Evolutionary conservation across 345 rosid species (phyloP), one percentile per base, ranked within the genome.

Genomic region (Populus davidiana): DNA sequence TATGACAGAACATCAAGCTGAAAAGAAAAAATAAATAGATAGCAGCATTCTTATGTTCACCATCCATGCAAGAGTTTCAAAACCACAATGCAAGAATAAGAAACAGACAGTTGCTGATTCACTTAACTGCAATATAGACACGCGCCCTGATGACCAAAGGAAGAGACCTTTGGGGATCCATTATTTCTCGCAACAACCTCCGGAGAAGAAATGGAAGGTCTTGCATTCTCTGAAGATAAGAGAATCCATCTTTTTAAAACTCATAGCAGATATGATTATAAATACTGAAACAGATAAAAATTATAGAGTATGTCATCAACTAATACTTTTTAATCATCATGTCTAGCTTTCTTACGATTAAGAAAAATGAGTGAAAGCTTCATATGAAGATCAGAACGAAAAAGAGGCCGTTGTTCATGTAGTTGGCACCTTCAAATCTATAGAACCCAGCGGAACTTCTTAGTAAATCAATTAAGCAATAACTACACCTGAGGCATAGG

Each of bases 181-280:
- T 81, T 84, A 96, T 76, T 80, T 96, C 99, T 25, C 90, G 83
- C 75, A 91, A 74, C 86, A 96, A 83, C 75, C 98, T 87, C 59
- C 90, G 82, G 6, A 96, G 84, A 79, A 96, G 86, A 79, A 96
- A 96, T 35, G 99, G 98, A 81, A 96, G 98, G 81, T 96, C 99
- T 88, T 81, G 96, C 86, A 93, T 75, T 85, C 94, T 88, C 98
- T 96, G 89, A 33, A 67, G 36, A 9, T 5, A 36, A 80, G 38
- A 54, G 27, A 64, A 67, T 25, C 8, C 54, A 68, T 14, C 27
- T 36, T 44, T 62, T 44, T n/a, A 49, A n/a, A 61, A 23, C 49
- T 12, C n/a, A 39, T 6, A 80, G 4, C 29, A 75, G 43, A n/a
- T 59, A 36, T 52, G 35, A 59, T 56, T 20, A 18, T 70, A 38